phyloP scores from a whole-genome alignment of 768 basidiomycete species.

The Epithele typhae region DNA sequence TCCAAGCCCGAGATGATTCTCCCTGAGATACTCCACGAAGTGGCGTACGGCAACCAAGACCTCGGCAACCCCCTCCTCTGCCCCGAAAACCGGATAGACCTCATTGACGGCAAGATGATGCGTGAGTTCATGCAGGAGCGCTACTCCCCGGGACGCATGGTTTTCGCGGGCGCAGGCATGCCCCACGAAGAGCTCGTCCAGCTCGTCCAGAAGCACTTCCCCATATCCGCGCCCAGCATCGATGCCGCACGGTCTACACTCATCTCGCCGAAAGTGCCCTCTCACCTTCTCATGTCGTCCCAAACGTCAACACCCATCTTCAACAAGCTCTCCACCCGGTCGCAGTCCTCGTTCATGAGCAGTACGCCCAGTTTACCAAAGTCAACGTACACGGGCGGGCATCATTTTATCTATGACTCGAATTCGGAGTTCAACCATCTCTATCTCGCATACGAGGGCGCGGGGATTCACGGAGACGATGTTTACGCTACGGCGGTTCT shows the following conservation, averaged over 20 bases:
- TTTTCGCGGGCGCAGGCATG: slow-evolving; percentile 92
- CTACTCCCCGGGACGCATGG: slow-evolving; percentile 94
- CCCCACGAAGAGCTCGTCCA: slow-evolving; percentile 85
- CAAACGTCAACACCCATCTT: slow-evolving; percentile 44
- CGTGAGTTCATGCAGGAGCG: slow-evolving; percentile 66
- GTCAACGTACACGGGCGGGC: slow-evolving; percentile 81
- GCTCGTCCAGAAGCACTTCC: slow-evolving; percentile 80
- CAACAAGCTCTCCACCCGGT: slow-evolving; percentile 68
- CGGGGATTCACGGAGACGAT: slow-evolving; percentile 86
- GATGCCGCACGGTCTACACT: slow-evolving; percentile 17
- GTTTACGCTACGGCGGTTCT: slow-evolving; percentile 92
- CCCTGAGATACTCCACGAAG: slow-evolving; percentile 83
- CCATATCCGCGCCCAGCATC: slow-evolving; percentile 38
- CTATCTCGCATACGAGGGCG: slow-evolving; percentile 89
- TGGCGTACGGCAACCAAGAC: slow-evolving; percentile 74
- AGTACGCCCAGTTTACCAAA: slow-evolving; percentile 25
- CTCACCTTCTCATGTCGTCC: slow-evolving; percentile 51
- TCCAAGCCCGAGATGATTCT: slow-evolving; percentile 91
- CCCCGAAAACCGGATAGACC: slow-evolving; percentile 74
- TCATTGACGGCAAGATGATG: slow-evolving; percentile 59
- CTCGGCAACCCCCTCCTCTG: slow-evolving; percentile 92
- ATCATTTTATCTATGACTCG: slow-evolving; percentile 59
- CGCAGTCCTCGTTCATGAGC: slow-evolving; percentile 64
- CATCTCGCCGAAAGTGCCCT: slow-evolving; percentile 33
- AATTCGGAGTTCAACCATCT: slow-evolving; percentile 83